phyloP scores from a whole-genome alignment of 768 basidiomycete species.

The Nidularia sp. region DNA sequence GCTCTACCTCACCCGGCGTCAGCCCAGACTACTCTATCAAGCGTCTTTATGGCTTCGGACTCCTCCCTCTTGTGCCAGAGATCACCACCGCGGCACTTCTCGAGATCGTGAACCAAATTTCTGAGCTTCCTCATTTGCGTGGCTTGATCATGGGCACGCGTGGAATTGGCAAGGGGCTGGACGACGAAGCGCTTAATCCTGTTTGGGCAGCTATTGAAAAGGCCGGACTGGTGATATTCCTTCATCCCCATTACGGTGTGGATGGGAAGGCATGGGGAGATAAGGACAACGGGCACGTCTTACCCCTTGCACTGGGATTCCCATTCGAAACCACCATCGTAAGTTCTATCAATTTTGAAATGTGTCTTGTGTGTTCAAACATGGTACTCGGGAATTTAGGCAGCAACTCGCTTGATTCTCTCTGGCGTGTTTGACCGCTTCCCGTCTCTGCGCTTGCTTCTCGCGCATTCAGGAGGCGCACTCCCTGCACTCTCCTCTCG shows the following conservation, averaged over 20 bases:
- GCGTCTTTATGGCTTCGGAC: slow-evolving; percentile 79
- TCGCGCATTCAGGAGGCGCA: slow-evolving; percentile 86
- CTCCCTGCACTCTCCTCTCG: slow-evolving; percentile 82
- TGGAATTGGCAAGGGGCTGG: slow-evolving; percentile 75
- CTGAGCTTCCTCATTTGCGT: slow-evolving; percentile 59
- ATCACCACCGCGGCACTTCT: slow-evolving; percentile 53
- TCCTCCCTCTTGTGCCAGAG: slow-evolving; percentile 76
- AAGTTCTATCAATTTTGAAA: slow-evolving; percentile 23
- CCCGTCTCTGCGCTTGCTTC: slow-evolving; percentile 69
- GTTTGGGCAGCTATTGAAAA: slow-evolving; percentile 78
- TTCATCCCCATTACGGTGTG: slow-evolving; percentile 87
- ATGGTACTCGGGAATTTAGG: slow-evolving; percentile 28
- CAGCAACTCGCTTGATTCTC: slow-evolving; percentile 76
- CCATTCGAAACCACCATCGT: slow-evolving; percentile 89
- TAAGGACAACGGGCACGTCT: slow-evolving; percentile 79
- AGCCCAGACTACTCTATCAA: slow-evolving; percentile 35
- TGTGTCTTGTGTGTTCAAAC: slow-evolving; percentile 4
- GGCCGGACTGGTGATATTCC: slow-evolving; percentile 70
- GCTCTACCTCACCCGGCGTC: slow-evolving; percentile 55
- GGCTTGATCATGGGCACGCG: slow-evolving; percentile 80
- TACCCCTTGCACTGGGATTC: slow-evolving; percentile 84
- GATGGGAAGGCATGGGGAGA: slow-evolving; percentile 72
- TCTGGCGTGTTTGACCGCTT: slow-evolving; percentile 78
- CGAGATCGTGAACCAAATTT: slow-evolving; percentile 64
- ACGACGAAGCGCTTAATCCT: slow-evolving; percentile 74